Percentiles rank a stretch among this genome's conserved stretches.
These are phyloP conservation scores for Wickerhamiella spandovensis DNA, from an alignment of 805 yeast genomes.

Conservation along the genomic window DNA sequence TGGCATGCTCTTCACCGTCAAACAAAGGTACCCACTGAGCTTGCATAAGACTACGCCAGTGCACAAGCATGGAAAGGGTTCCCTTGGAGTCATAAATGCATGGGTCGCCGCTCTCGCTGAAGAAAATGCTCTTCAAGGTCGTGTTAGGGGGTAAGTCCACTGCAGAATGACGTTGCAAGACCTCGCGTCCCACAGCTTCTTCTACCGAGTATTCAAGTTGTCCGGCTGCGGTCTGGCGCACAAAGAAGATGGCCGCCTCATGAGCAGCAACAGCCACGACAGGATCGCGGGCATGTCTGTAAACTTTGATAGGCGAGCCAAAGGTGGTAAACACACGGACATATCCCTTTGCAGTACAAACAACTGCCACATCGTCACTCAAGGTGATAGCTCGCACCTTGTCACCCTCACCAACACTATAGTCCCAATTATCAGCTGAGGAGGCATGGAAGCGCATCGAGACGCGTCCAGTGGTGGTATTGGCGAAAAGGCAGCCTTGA, in stretches of 20 bases:
- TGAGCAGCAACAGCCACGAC: slow-evolving; percentile 60
- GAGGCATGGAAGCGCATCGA: slow-evolving; percentile 59
- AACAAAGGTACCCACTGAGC: slow-evolving; percentile 81
- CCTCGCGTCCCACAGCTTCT: slow-evolving; percentile 27
- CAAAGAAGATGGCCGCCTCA: slow-evolving; percentile 40
- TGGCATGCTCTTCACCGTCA: slow-evolving; percentile 35
- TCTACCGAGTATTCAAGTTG: slow-evolving; percentile 35
- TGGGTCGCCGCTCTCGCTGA: slow-evolving; percentile 83
- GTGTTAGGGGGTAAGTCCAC: slow-evolving; percentile 25
- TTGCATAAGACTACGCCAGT: slow-evolving; percentile 68
- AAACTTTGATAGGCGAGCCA: slow-evolving; percentile 58
- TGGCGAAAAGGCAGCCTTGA: slow-evolving; percentile 52
- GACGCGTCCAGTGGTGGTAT: slow-evolving; percentile 29
- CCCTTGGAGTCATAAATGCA: slow-evolving; percentile 73
- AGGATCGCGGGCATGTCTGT: slow-evolving; percentile 50
- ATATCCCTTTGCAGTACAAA: slow-evolving; percentile 67
- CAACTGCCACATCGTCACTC: slow-evolving; percentile 45
- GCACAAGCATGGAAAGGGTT: slow-evolving; percentile 50
- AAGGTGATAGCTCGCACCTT: slow-evolving; percentile 55
- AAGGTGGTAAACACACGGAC: slow-evolving; percentile 54
- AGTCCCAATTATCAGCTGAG: slow-evolving; percentile 56
- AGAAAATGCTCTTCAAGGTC: slow-evolving; percentile 54
- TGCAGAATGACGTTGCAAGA: slow-evolving; percentile 22
- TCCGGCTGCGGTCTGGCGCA: slow-evolving; percentile 29
- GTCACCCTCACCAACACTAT: slow-evolving; percentile 32